Base-by-base conservation (phyloP, 306 rosid genomes). In the Canavalia ensiformis region DNA sequence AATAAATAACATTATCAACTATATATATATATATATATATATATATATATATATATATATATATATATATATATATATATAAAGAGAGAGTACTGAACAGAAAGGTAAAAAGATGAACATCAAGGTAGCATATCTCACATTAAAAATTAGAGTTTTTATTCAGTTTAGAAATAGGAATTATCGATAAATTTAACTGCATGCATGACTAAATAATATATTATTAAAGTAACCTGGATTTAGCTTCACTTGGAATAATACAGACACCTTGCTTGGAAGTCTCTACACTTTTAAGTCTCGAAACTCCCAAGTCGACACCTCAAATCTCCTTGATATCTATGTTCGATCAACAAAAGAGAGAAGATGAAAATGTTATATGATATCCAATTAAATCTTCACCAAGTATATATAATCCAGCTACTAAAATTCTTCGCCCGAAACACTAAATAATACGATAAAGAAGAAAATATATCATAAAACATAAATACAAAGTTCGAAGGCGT, bases 271-370 rank as follows among this genome's bases (percentile, higher is more conserved):
- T 93, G 41, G 88, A 88, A 75, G 88, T 73, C 71, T 88, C 93
- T 33, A 72, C 81, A 78, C 73, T 90, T 88, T 91, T 94, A 84
- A 95, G 96, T 82, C 89, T 95, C 71, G 97, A 90, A 85, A 91
- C 98, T 42, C 91, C 98, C 91, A 95, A 79, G 77, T 97, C 99
- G 87, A 95, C 80, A 75, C 99, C 99, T 62, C 98, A 93, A 77
- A 95, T 95, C 76, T 95, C 98, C 91, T 90, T 89, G 69, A 91
- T 93, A 89, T 93, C 99, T 93, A 78, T 31, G 63, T 76, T 72
- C 65, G 81, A 84, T 79, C 29, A 79, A 59, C 59, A 79, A 65
- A 18, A 76, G 66, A 71, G 50, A 76, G 74, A 83, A 64, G 42
- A 71, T 42, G 83, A 46, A 35, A 4, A 64, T 64, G 54, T 72